Base-by-base conservation (phyloP, 768 basidiomycete genomes). In the Podaxis pistillaris region DNA sequence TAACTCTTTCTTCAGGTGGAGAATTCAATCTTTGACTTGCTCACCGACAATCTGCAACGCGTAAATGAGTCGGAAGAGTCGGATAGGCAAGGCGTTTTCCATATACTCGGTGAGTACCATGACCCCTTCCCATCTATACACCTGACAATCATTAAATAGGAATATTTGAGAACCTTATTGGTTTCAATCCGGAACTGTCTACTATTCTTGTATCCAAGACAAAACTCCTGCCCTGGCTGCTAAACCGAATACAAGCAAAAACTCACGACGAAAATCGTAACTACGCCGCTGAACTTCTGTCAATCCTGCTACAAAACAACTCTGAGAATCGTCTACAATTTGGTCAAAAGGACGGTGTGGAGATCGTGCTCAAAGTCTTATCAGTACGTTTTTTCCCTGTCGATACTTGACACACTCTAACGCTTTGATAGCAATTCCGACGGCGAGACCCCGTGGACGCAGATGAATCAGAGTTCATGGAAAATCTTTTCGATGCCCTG, bases 401-500 rank as follows among this genome's bases (percentile, higher is more conserved):
- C 15, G 19, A 61, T 40, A 33, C 44, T 68, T 56, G 37, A 30
- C 50, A 59, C 46, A 55, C 11, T 56, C 61, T 66, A 66, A 54
- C 44, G n/a, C n/a, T 46, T 65, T 30, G 59, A 22, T 66, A 97
- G 94, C 90, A 90, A 86, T 98, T 89, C 72, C 89, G 96, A 46
- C 83, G 85, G 70, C 83, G 86, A 60, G 92, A 98, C 70, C 96
- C 96, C 13, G 77, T 78, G 0, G 89, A 95, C 66, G 82, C 89
- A 7, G 97, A 98, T 65, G 97, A 99, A 75, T 81, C 86, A 4
- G 97, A 99, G 73, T 98, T 94, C 74, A 96, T 98, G 95, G 97
- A 98, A 72, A 98, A 99, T 73, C 69, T 94, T 3, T 98, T 98
- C 70, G 93, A 98, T 71, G 75, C 88, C 0, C 74, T 99, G 24